Percentiles rank a stretch among this genome's conserved stretches.
These are phyloP conservation scores for Fusarium napiforme DNA, from an alignment of 2,329 filamentous ascomycete species.

Conservation along the genomic window DNA sequence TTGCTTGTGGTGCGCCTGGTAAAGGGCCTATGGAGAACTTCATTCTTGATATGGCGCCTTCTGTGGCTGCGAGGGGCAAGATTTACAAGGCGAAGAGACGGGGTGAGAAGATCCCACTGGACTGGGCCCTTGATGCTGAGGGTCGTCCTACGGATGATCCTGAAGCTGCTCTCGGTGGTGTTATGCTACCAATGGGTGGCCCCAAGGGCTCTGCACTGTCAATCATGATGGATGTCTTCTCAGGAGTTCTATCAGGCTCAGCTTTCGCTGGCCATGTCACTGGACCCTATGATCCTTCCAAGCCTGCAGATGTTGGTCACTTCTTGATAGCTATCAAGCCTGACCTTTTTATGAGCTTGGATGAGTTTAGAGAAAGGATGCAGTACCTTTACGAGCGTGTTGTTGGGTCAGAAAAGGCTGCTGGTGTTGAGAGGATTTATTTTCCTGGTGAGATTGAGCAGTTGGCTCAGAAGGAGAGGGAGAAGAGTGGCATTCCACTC, in stretches of 20 bases:
- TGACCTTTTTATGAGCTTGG: slow-evolving; percentile 76
- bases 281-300: slow-evolving; percentile 78
- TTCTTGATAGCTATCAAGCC: slow-evolving; percentile 79
- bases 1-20: slow-evolving; percentile 80
- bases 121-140: slow-evolving; percentile 80
- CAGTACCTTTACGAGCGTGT: slow-evolving; percentile 65
- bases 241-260: slow-evolving; percentile 79
- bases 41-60: slow-evolving; percentile 80
- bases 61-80: slow-evolving; percentile 76
- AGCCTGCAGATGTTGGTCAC: slow-evolving; percentile 77
- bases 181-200: slow-evolving; percentile 88
- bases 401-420: slow-evolving; percentile 63
- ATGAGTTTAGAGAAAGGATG: slow-evolving; percentile 75
- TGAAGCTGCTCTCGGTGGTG: slow-evolving; percentile 74
- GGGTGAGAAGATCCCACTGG: slow-evolving; percentile 74
- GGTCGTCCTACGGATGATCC: slow-evolving; percentile 79
- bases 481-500: slow-evolving; percentile 67
- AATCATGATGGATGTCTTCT: slow-evolving; percentile 92
- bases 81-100: slow-evolving; percentile 76
- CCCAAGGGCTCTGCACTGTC: slow-evolving; percentile 82
- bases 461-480: slow-evolving; percentile 61
- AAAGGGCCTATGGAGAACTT: slow-evolving; percentile 64
- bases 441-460: slow-evolving; percentile 73
- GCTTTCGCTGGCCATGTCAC: slow-evolving; percentile 83
- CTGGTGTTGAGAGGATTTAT: slow-evolving; percentile 67